Evolutionary conservation across 768 basidiomycete genomes (phyloP).

Genomic region (Boletus subparvulus): DNA sequence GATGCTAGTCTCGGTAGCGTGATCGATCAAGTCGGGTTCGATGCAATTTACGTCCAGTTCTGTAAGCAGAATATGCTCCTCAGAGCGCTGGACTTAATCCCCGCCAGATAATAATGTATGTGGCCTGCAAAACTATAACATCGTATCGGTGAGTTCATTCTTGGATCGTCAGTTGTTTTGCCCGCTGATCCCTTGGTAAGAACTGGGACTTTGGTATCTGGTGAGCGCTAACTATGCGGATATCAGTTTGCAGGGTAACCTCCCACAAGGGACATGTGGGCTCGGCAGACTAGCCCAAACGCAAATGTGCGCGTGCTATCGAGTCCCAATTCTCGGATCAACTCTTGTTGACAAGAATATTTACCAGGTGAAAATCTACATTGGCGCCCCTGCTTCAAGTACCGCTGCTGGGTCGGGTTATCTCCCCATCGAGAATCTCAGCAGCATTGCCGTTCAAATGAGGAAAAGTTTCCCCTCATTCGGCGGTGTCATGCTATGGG

Average conservation of each 20-base stretch:
- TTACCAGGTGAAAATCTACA: slow-evolving; percentile 39
- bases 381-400: slow-evolving; percentile 43
- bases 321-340: neutral
- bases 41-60: slow-evolving; percentile 75
- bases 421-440: slow-evolving; percentile 32
- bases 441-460: slow-evolving; percentile 34
- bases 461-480: slow-evolving; percentile 42
- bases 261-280: slow-evolving; percentile 45
- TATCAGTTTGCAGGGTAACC: slow-evolving; percentile 3
- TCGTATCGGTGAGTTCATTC: slow-evolving; percentile 45
- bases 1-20: slow-evolving; percentile 60
- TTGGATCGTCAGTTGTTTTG: neutral
- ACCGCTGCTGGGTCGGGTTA: slow-evolving; percentile 44
- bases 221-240: slow-evolving; percentile 11
- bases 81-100: neutral
- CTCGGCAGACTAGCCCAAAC: slow-evolving; percentile 41
- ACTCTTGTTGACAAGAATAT: slow-evolving; percentile 1
- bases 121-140: slow-evolving; percentile 49
- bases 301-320: slow-evolving; percentile 30
- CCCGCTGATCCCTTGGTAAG: slow-evolving; percentile 29
- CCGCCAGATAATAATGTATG: slow-evolving; percentile 44
- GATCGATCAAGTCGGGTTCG: slow-evolving; percentile 61
- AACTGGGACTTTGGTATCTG: slow-evolving; percentile 45
- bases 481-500: slow-evolving; percentile 47
- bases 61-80: slow-evolving; percentile 26